Base-by-base conservation (phyloP, 805 yeast species). In the Saturnispora sekii region DNA sequence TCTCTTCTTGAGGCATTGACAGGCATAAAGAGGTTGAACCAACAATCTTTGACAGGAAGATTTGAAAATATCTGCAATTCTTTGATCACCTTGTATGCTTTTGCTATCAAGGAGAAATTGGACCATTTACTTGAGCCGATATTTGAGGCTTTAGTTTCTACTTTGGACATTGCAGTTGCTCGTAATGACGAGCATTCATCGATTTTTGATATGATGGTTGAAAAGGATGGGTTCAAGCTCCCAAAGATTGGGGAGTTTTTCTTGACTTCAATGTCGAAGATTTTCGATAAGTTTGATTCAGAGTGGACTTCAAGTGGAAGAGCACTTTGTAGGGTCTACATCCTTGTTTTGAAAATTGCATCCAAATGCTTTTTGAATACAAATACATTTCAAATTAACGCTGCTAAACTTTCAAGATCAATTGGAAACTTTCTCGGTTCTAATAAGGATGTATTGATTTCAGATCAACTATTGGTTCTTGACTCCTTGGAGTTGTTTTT, bases 301-400 rank as follows among this genome's bases (percentile, higher is more conserved):
- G 74, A 69, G 40, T 81, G 88, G 87, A 76, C 68, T 57, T 69
- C 77, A 32, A 67, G 75, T 38, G 79, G 84, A 4, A 68, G 86
- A 55, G 75, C 84, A 0, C 62, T 79, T 35, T 80, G 86, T 53
- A 72, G 88, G 41, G 68, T 76, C 9, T 68, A 77, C 15, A 68
- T 77, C 4, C 63, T 77, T 39, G 54, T 82, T 35, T 56, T 81
- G 43, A 71, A 70, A 48, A 46, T 73, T 5, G 61, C 76, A 2
- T 56, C 62, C 3, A 41, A 34, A 5, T 50, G 53, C 21, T 42
- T 48, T 2, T 32, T 29, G 1, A 45, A 51, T 32, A 10, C 29
- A 1, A n/a, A 32, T 2, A 32, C 40, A 4, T 59, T 58, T 28
- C 45, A 46, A 8, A 30, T 40, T 15, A 32, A 41, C 0, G 62